Conservation (phyloP, 768 basidiomycete species). For the Mycena crocata region DNA sequence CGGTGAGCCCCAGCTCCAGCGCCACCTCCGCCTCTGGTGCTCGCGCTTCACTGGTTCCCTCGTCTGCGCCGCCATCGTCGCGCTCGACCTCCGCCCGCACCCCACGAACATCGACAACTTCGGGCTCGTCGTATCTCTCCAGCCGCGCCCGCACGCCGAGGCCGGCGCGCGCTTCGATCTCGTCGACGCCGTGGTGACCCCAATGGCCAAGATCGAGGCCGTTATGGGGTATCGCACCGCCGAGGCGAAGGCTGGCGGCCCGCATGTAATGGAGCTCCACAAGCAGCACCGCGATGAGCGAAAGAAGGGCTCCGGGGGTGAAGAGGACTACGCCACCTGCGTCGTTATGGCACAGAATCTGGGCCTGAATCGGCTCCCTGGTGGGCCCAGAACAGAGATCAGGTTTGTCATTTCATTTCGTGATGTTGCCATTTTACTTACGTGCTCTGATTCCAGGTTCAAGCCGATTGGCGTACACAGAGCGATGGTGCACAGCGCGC, state of each 20-base stretch:
- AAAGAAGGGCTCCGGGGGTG: conserved; percentile 8
- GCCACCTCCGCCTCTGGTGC: conserved; percentile 30
- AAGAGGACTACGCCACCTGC: conserved; percentile 22
- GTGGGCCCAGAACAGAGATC: conserved; percentile 4
- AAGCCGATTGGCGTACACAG: conserved; percentile 18
- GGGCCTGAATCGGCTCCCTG: conserved; percentile 14
- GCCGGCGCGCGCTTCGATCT: conserved; percentile 29
- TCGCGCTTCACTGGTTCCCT: conserved; percentile 27
- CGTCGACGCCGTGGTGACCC: conserved; percentile 5
- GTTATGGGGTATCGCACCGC: background rate
- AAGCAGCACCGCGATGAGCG: conserved; percentile 21
- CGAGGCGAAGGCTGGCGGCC: background rate
- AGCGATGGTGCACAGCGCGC: conserved; percentile 12
- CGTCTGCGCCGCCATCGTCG: conserved; percentile 25
- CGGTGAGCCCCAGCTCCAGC: conserved; percentile 23
- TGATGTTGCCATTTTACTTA: background rate
- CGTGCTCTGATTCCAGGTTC: conserved; percentile 1
- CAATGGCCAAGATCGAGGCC: conserved; percentile 5
- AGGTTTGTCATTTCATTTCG: no score
- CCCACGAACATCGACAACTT: conserved; percentile 27
- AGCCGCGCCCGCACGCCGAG: conserved; percentile 28
- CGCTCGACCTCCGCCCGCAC: conserved; percentile 23
- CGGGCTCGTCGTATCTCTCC: conserved; percentile 19
- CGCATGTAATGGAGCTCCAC: conserved; percentile 9
- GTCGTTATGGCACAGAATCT: conserved; percentile 6